Conservation (phyloP, 768 basidiomycete genomes). For the Trametopsis cervina region DNA sequence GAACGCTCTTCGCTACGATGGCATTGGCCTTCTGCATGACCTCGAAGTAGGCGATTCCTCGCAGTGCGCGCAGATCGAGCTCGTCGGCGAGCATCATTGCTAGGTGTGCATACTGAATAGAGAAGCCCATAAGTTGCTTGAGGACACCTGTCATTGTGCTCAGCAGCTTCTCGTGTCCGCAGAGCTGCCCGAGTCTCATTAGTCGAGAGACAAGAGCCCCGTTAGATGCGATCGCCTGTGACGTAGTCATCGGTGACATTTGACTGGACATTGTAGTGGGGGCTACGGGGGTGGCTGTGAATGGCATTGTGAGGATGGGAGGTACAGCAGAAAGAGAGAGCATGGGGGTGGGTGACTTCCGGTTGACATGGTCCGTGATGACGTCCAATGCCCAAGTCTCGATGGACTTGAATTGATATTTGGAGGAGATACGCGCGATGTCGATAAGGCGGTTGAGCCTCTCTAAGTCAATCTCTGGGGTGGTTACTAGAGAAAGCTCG, state of each 20-base stretch:
- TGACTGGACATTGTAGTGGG: not conserved
- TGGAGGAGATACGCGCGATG: slow-evolving; percentile 60
- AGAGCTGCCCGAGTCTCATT: slow-evolving; percentile 60
- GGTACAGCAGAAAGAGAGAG: not conserved
- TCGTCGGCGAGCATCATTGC: slow-evolving; percentile 73
- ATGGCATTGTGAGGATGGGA: slow-evolving; percentile 36
- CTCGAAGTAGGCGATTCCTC: slow-evolving; percentile 64
- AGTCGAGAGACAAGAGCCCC: slow-evolving; percentile 32
- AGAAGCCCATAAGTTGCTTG: slow-evolving; percentile 52
- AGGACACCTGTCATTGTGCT: slow-evolving; percentile 53
- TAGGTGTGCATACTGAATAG: slow-evolving; percentile 61
- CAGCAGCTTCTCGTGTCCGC: slow-evolving; percentile 53
- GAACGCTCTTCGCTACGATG: slow-evolving; percentile 11
- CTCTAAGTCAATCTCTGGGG: slow-evolving; percentile 42
- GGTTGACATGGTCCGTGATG: slow-evolving; percentile 62
- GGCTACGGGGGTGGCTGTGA: slow-evolving; percentile 18
- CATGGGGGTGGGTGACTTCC: slow-evolving; percentile 38
- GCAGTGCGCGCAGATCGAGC: slow-evolving; percentile 48
- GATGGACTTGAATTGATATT: slow-evolving; percentile 67
- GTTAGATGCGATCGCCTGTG: slow-evolving; percentile 15
- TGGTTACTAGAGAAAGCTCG: slow-evolving; percentile 45
- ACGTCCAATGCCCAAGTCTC: slow-evolving; percentile 72
- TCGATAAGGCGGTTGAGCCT: slow-evolving; percentile 38
- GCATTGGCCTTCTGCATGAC: slow-evolving; percentile 61
- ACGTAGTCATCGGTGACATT: slow-evolving; percentile 28